phyloP scores from a whole-genome alignment of 805 yeast genomes.

The Lachancea fermentati region DNA sequence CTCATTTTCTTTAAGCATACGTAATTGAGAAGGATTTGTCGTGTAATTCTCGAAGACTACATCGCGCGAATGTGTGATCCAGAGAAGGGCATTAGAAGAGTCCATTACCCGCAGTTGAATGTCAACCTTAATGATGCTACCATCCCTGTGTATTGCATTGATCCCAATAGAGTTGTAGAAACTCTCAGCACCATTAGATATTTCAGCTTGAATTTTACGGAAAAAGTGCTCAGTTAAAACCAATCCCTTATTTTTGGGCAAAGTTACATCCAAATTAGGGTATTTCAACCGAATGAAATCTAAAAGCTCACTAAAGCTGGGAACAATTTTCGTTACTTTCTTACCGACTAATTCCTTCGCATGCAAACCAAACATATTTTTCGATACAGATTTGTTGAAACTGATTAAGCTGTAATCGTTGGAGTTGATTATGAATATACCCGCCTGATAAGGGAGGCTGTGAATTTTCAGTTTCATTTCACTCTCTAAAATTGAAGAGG shows the following conservation, averaged over 20 bases:
- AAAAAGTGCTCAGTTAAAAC: slow-evolving; percentile 91
- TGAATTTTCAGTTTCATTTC: slow-evolving; percentile 58
- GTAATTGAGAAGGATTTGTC: slow-evolving; percentile 37
- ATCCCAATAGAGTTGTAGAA: slow-evolving; percentile 63
- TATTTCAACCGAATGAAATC: slow-evolving; percentile 31
- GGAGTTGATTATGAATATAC: slow-evolving; percentile 66
- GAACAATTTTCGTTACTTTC: slow-evolving; percentile 54
- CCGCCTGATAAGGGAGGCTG: slow-evolving; percentile 81
- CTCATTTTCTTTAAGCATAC: slow-evolving; percentile 37
- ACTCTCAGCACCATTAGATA: slow-evolving; percentile 40
- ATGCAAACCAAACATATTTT: slow-evolving; percentile 69
- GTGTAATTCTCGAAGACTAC: slow-evolving; percentile 31
- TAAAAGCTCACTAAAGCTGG: slow-evolving; percentile 47
- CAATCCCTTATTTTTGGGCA: slow-evolving; percentile 49
- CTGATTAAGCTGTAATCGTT: slow-evolving; percentile 49
- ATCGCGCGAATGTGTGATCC: slow-evolving; percentile 80
- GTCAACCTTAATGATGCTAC: slow-evolving; percentile 60
- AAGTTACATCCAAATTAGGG: slow-evolving; percentile 34
- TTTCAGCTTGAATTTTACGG: slow-evolving; percentile 55
- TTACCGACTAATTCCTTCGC: slow-evolving; percentile 39
- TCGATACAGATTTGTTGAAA: slow-evolving; percentile 71
- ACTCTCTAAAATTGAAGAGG: slow-evolving; percentile 50
- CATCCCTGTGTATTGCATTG: slow-evolving; percentile 65
- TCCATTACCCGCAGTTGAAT: slow-evolving; percentile 72
- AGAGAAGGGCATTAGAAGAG: slow-evolving; percentile 54